phyloP scores from a whole-genome alignment of 495 filamentous ascomycete genomes.

The Chaetomium fimeti region DNA sequence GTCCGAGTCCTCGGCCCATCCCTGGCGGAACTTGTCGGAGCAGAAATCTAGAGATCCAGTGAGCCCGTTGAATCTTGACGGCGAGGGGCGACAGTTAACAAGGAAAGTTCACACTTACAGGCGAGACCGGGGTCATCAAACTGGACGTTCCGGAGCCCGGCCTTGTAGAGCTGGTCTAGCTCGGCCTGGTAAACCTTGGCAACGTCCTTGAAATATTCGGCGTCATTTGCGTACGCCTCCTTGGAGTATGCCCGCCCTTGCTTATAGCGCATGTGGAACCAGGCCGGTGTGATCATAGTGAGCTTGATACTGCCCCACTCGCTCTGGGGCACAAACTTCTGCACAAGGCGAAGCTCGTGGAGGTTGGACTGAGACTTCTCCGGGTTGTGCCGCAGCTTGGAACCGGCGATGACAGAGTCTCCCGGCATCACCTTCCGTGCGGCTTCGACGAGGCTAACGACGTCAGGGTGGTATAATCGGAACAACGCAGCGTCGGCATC shows the following conservation, averaged over 20 bases:
- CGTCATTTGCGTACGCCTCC: constrained; percentile 62
- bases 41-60: constrained; percentile 60
- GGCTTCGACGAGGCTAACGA: constrained; percentile 59
- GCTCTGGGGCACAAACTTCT: constrained; percentile 57
- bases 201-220: constrained; percentile 72
- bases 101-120: constrained; percentile 49
- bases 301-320: constrained; percentile 67
- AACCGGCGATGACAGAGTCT: constrained; percentile 69
- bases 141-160: constrained; percentile 68
- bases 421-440: constrained; percentile 66
- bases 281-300: constrained; percentile 67
- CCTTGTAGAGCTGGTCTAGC: constrained; percentile 65
- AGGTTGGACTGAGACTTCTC: constrained; percentile 64
- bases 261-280: constrained; percentile 69
- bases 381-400: constrained; percentile 67
- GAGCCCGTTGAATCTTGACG: constrained; percentile 19
- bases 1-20: constrained; percentile 62
- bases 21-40: constrained; percentile 68
- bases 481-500: constrained; percentile 69
- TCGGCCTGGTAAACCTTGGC: constrained; percentile 67
- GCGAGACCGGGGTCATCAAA: constrained; percentile 76
- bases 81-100: neutral
- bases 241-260: constrained; percentile 66
- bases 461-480: constrained; percentile 73
- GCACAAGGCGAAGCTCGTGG: constrained; percentile 65